Percentiles rank a stretch among this genome's conserved stretches.
Evolutionary conservation across 2,329 filamentous ascomycete genomes (phyloP).

Genomic region (Fusarium transvaalense): DNA sequence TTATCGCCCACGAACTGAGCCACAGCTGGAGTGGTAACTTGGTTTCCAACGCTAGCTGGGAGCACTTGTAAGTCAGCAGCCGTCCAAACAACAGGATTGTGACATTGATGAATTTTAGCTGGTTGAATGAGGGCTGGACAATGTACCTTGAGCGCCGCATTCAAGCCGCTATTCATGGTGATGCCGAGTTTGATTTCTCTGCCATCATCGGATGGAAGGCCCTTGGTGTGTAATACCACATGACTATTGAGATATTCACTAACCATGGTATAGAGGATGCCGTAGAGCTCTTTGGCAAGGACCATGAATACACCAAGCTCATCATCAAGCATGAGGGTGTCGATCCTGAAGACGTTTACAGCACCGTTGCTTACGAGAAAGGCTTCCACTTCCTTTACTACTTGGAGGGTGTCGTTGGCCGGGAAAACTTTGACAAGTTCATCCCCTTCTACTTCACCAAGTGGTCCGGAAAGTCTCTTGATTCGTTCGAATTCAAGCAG

Average conservation of each 20-base stretch:
- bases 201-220: slow-evolving; percentile 97
- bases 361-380: slow-evolving; percentile 93
- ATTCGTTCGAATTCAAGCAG: slow-evolving; percentile 93
- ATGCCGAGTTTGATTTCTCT: slow-evolving; percentile 90
- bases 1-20: slow-evolving; percentile 87
- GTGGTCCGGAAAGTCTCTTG: slow-evolving; percentile 87
- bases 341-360: slow-evolving; percentile 96
- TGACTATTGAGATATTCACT: not conserved
- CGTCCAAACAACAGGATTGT: too few species aligned
- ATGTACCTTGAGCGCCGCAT: slow-evolving; percentile 93
- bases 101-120: slow-evolving; percentile 56
- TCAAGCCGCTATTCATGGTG: slow-evolving; percentile 80
- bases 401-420: slow-evolving; percentile 86
- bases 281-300: slow-evolving; percentile 80
- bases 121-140: slow-evolving; percentile 88
- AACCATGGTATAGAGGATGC: slow-evolving; percentile 71
- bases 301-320: slow-evolving; percentile 94
- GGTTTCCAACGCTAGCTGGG: slow-evolving; percentile 83
- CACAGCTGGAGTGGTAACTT: slow-evolving; percentile 91
- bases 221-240: slow-evolving; percentile 63
- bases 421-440: slow-evolving; percentile 92
- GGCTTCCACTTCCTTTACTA: slow-evolving; percentile 95
- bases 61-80: slow-evolving; percentile 72
- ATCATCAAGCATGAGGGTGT: slow-evolving; percentile 88
- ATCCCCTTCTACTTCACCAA: slow-evolving; percentile 94